Conservation (phyloP, 2,329 filamentous ascomycete genomes). For the Aspergillus neoniger region DNA sequence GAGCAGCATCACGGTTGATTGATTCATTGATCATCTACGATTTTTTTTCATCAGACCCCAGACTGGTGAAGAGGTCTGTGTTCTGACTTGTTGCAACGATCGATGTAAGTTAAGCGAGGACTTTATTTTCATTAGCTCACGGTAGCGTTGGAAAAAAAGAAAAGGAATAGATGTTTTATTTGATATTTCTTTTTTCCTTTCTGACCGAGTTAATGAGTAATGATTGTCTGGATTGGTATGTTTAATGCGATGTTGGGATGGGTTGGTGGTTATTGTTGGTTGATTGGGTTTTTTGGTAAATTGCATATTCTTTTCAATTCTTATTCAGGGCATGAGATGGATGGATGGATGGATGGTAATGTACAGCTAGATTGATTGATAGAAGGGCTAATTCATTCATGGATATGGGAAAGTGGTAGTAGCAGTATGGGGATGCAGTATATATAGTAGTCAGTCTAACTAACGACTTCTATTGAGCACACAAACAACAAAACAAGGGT, state of each 20-base stretch:
- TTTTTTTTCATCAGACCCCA: too few species aligned
- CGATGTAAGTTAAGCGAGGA: not conserved
- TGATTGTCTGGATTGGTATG: not conserved
- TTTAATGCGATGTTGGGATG: not conserved
- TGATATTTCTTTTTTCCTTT: too few species aligned
- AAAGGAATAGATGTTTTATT: too few species aligned
- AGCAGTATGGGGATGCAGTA: not conserved
- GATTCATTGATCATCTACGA: too few species aligned
- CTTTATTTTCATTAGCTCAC: not conserved
- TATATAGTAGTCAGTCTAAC: not conserved
- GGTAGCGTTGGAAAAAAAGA: too few species aligned
- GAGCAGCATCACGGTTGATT: too few species aligned
- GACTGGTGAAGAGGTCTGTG: too few species aligned
- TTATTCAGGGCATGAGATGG: not conserved
- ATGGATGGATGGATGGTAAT: not conserved
- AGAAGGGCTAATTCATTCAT: too few species aligned
- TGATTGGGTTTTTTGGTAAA: not conserved
- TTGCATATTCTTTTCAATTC: not conserved
- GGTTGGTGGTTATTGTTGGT: not conserved
- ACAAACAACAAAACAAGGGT: constrained; percentile 12
- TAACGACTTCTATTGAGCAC: constrained; percentile 5
- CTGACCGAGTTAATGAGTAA: not conserved
- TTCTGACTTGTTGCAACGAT: too few species aligned
- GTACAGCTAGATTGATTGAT: not conserved
- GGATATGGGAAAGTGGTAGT: too few species aligned